Conservation (phyloP, 768 basidiomycete species). For the Chlorophyllum brunneum region DNA sequence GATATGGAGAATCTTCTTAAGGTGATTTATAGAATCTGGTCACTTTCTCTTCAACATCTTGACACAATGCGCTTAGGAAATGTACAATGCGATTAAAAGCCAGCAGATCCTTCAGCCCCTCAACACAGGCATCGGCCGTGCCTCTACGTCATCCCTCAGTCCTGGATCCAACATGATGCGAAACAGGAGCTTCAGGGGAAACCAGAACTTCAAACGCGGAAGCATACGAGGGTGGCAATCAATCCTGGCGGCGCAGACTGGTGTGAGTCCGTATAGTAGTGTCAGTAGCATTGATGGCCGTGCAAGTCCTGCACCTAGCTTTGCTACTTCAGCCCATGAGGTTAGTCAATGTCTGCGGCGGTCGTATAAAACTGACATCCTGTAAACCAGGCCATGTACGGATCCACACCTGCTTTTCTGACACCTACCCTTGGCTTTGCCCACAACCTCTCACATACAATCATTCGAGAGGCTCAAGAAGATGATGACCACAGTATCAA, state of each 20-base stretch:
- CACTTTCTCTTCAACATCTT: not conserved
- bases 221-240: constrained; percentile 88
- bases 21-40: constrained; percentile 36
- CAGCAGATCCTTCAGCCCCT: constrained; percentile 88
- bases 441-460: constrained; percentile 91
- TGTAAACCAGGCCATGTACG: constrained; percentile 47
- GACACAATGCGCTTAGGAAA: constrained; percentile 54
- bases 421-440: constrained; percentile 94
- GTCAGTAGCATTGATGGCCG: constrained; percentile 83
- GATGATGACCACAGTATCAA: constrained; percentile 73
- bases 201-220: constrained; percentile 76
- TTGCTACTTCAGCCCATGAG: constrained; percentile 85
- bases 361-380: not conserved
- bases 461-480: constrained; percentile 93
- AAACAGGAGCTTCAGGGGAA: constrained; percentile 66
- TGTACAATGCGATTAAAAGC: constrained; percentile 88
- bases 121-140: constrained; percentile 39
- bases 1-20: constrained; percentile 88
- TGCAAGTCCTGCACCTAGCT: constrained; percentile 93
- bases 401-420: constrained; percentile 65
- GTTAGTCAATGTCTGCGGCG: constrained; percentile 30
- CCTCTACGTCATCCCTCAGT: constrained; percentile 54
- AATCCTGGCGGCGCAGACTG: constrained; percentile 62
- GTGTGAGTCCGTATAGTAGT: constrained; percentile 80
- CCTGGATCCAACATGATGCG: constrained; percentile 54